Percentiles rank a stretch among this genome's conserved stretches.
phyloP scores from a whole-genome alignment of 169 alveolate species.

The Cryptosporidium felis region DNA sequence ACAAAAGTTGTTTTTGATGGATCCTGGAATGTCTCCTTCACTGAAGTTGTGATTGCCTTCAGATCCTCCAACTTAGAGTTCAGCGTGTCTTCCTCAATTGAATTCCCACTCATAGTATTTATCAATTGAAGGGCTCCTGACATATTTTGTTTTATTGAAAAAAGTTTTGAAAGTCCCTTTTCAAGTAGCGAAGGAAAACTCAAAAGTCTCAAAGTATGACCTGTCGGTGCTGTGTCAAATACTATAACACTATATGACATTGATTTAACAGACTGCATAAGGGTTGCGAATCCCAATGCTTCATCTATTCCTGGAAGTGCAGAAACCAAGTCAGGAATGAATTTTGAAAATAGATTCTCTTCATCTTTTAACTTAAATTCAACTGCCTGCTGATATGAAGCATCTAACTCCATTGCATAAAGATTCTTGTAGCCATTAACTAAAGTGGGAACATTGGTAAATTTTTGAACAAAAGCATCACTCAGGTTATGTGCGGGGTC shows the following conservation, averaged over 20 bases:
- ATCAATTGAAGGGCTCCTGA: conserved; percentile 79
- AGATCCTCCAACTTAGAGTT: conserved; percentile 76
- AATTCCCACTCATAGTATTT: conserved; percentile 70
- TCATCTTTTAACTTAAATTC: conserved; percentile 79
- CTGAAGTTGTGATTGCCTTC: conserved; percentile 74
- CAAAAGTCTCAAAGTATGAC: conserved; percentile 97
- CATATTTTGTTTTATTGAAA: conserved; percentile 84
- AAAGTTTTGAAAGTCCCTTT: conserved; percentile 90
- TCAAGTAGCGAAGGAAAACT: conserved; percentile 95
- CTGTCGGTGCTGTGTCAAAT: conserved; percentile 99
- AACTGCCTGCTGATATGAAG: conserved; percentile 80
- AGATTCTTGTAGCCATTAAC: conserved; percentile 94
- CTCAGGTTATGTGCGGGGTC: conserved; percentile 99
- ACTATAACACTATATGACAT: conserved; percentile 92
- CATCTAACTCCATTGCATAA: conserved; percentile 95
- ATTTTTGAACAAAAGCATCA: conserved; percentile 97
- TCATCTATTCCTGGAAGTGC: conserved; percentile 99
- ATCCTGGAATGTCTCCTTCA: conserved; percentile 75
- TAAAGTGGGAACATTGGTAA: conserved; percentile 90
- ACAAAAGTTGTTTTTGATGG: conserved; percentile 93
- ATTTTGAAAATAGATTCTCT: conserved; percentile 73
- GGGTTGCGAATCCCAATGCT: conserved; percentile 96
- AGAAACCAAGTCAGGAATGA: conserved; percentile 90
- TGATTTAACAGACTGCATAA: conserved; percentile 93
- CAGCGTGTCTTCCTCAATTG: conserved; percentile 73